phyloP scores from a whole-genome alignment of 2,329 filamentous ascomycete species.

The Raffaelea arxii region DNA sequence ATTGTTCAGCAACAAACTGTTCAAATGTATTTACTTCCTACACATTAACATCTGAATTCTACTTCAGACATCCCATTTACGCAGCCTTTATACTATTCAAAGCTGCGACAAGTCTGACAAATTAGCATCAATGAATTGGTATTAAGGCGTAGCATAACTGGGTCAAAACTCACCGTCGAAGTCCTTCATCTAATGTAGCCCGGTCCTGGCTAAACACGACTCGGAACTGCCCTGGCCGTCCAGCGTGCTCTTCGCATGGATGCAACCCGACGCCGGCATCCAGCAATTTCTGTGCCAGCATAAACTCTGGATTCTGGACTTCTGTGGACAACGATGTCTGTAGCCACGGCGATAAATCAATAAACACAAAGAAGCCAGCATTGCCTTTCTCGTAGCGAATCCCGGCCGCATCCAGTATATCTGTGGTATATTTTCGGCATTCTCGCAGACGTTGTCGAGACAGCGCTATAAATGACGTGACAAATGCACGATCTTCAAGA shows the following conservation, averaged over 20 bases:
- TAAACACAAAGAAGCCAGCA: conserved; percentile 48
- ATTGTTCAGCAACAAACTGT: too few relatives aligned
- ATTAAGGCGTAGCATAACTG: too few relatives aligned
- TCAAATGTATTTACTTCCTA: too few relatives aligned
- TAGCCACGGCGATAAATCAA: conserved; percentile 37
- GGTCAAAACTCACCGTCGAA: conserved; percentile 3
- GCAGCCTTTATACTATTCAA: too few relatives aligned
- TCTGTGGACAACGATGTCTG: conserved; percentile 10
- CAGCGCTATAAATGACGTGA: conserved; percentile 29
- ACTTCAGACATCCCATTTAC: too few relatives aligned
- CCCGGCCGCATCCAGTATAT: conserved; percentile 26
- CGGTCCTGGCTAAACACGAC: conserved; percentile 32
- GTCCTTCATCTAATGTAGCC: neutral
- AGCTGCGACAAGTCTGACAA: too few relatives aligned
- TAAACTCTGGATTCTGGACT: conserved; percentile 29
- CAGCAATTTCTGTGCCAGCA: conserved; percentile 31
- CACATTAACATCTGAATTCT: too few relatives aligned
- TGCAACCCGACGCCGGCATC: conserved; percentile 40
- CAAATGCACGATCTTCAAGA: conserved; percentile 35
- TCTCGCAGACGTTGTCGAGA: conserved; percentile 29
- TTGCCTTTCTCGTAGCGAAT: conserved; percentile 31
- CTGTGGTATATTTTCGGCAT: conserved; percentile 28
- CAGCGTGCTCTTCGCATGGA: conserved; percentile 34
- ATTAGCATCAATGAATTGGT: too few relatives aligned
- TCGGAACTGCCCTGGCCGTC: conserved; percentile 41